Conservation (phyloP, 768 basidiomycete genomes). For the Leucosporidium scottii region DNA sequence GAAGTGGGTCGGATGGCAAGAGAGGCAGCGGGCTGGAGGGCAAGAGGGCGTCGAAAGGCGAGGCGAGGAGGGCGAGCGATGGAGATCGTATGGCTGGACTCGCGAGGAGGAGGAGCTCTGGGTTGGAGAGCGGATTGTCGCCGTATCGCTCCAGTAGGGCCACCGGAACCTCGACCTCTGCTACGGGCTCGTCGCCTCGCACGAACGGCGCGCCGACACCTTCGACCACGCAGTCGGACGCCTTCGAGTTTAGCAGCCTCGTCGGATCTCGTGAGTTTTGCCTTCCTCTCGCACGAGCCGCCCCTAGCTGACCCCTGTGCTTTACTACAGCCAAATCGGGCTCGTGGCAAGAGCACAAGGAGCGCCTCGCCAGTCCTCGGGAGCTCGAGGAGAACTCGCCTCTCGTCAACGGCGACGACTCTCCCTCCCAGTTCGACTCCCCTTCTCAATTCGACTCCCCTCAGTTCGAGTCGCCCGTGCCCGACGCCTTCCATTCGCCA, state of each 20-base stretch:
- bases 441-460: no score
- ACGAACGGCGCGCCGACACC: slow-evolving; percentile 8
- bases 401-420: neutral
- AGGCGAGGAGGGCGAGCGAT: no score
- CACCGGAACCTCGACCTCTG: slow-evolving; percentile 15
- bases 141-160: slow-evolving; percentile 7
- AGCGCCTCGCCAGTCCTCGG: slow-evolving; percentile 1
- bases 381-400: slow-evolving; percentile 1
- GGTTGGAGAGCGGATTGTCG: no score
- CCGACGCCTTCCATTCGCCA: no score
- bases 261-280: slow-evolving; percentile 22
- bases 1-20: no score
- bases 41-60: no score
- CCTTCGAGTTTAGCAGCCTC: slow-evolving; percentile 29
- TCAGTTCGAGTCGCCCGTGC: no score
- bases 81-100: no score
- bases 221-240: slow-evolving; percentile 18
- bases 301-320: neutral
- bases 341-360: slow-evolving; percentile 1
- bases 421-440: neutral
- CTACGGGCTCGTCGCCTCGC: neutral
- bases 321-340: slow-evolving; percentile 2
- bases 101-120: no score
- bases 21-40: no score
- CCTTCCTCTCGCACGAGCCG: neutral